Percentiles rank a stretch among this genome's conserved stretches.
Evolutionary conservation across 495 filamentous ascomycete genomes (phyloP).

Genomic region (Venustampulla echinocandica): DNA sequence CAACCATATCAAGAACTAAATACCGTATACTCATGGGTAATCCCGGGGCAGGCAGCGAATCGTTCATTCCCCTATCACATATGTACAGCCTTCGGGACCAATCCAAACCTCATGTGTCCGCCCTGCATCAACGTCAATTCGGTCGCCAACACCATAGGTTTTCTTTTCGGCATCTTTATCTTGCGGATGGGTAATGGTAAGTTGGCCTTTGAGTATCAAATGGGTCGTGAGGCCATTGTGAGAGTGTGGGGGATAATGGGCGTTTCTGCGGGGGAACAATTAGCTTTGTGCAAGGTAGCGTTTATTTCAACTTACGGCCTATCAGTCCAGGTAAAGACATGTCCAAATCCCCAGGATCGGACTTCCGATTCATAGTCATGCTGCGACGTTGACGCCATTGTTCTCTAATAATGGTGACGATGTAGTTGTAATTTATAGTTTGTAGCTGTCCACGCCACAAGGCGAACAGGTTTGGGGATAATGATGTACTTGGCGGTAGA

Average conservation of each 20-base stretch:
- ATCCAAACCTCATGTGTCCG: slow-evolving; percentile 80
- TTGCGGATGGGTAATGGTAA: slow-evolving; percentile 68
- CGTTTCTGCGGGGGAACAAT: slow-evolving; percentile 40
- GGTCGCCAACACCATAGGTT: slow-evolving; percentile 57
- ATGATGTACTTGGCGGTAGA: too few relatives aligned
- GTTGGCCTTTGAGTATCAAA: slow-evolving; percentile 58
- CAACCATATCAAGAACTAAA: too few relatives aligned
- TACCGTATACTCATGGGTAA: too few relatives aligned
- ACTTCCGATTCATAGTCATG: slow-evolving; percentile 55
- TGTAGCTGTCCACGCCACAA: too few relatives aligned
- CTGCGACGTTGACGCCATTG: slow-evolving; percentile 17
- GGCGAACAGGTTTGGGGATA: too few relatives aligned
- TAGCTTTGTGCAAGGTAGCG: slow-evolving; percentile 9
- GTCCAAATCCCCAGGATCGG: slow-evolving; percentile 62
- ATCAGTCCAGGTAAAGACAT: slow-evolving; percentile 79
- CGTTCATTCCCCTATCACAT: slow-evolving; percentile 75
- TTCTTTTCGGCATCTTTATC: slow-evolving; percentile 53
- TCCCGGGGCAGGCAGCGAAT: too few relatives aligned
- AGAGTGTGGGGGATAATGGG: slow-evolving; percentile 67
- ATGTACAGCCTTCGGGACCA: slow-evolving; percentile 67
- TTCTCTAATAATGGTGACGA: background rate
- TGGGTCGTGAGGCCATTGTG: slow-evolving; percentile 67
- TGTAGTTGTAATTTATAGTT: too few relatives aligned
- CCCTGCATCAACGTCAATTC: slow-evolving; percentile 69
- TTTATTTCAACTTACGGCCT: slow-evolving; percentile 46